Percentiles rank a stretch among this genome's conserved stretches.
Evolutionary conservation across 768 basidiomycete genomes (phyloP).

Genomic region (Nidularia sp.): DNA sequence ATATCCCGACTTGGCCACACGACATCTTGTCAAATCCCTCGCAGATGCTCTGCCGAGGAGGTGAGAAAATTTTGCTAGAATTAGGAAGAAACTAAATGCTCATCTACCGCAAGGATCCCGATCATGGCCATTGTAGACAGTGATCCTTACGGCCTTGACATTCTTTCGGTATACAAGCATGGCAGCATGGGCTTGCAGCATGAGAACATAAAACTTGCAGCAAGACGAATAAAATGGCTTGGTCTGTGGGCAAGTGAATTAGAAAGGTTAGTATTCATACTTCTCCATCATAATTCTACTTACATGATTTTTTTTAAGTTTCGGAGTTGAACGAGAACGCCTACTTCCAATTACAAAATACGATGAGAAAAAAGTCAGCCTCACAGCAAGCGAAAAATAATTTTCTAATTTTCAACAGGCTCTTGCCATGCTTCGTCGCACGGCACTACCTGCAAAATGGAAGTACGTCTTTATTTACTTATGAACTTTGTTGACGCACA

Average conservation of each 20-base stretch:
- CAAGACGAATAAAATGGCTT: conserved; percentile 71
- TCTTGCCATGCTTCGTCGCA: conserved; percentile 51
- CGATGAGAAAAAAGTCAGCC: conserved; percentile 70
- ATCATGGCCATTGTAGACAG: conserved; percentile 82
- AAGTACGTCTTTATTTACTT: conserved; percentile 36
- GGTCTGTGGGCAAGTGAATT: conserved; percentile 75
- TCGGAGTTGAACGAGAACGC: conserved; percentile 53
- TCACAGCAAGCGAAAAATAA: no score
- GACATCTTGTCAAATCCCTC: conserved; percentile 75
- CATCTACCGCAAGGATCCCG: conserved; percentile 50
- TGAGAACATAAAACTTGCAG: conserved; percentile 65
- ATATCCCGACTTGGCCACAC: conserved; percentile 91
- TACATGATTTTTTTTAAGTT: conserved; percentile 26
- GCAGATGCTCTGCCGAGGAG: conserved; percentile 56
- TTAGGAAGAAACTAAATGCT: background rate
- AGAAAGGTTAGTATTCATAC: conserved; percentile 33
- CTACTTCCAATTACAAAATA: conserved; percentile 66
- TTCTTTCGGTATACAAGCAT: conserved; percentile 81
- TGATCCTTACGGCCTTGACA: conserved; percentile 91
- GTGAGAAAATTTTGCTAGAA: conserved; percentile 29
- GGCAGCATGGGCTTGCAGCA: conserved; percentile 72
- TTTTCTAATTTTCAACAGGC: conserved; percentile 38
- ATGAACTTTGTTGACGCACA: background rate
- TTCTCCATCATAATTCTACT: no score
- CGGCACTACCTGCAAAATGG: conserved; percentile 56